Base-by-base conservation (phyloP, 306 rosid genomes). In the Inga laurina region DNA sequence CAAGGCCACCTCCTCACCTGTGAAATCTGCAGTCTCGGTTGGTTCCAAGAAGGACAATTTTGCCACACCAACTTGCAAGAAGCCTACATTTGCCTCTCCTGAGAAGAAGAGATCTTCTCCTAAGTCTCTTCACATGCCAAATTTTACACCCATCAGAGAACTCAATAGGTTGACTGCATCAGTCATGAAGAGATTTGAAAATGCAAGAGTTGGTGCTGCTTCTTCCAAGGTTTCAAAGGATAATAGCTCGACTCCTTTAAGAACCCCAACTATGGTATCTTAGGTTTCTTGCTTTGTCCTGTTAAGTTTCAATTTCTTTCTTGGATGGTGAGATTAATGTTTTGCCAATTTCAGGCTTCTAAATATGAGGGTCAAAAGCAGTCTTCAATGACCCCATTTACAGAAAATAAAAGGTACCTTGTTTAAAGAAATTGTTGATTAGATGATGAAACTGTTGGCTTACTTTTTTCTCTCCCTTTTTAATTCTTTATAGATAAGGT, bases 101-200 rank as follows among this genome's bases (percentile, higher is more conserved):
- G 97, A 92, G 54, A 92, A 86, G 90, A 88, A 86, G 83, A 91
- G 84, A 86, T 74, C 89, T 11, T 87, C 98, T 48, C 93, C 93
- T 8, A 91, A 87, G 83, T 90, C 97, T 14, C 79, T 83, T 75
- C 84, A 87, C 45, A 87, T 79, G 91, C 84, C 95, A 5, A 86
- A 79, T 67, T 96, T 94, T 81, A 92, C 99, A 44, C 99, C 98
- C 30, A 91, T 96, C 49, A 93, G 92, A 84, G 99, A 96, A 46
- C 81, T 96, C 39, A 91, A 93, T 56, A 89, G 90, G 82, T 72
- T 96, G 35, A 96, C 96, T 75, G 92, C 94, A 78, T 89, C 92
- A 10, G 97, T 93, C 39, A 91, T 92, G 80, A 89, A 91, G 81
- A 93, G 86, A 83, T 92, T 93, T 77, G 98, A 95, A 69, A 92